Base-by-base conservation (phyloP, 169 alveolate species). In the Cryptosporidium viatorum region DNA sequence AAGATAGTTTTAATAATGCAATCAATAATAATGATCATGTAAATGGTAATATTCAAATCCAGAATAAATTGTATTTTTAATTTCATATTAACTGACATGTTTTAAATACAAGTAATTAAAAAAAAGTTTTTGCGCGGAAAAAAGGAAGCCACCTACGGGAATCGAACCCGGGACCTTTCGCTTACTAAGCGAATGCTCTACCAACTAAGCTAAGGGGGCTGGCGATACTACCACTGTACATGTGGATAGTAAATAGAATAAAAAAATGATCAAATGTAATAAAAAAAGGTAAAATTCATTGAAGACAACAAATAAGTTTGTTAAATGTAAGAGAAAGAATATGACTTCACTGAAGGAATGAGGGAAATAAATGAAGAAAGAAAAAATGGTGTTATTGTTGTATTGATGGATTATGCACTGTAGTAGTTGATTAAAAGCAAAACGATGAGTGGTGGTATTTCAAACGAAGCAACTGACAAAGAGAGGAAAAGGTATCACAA, bases 151-250 rank as follows among this genome's bases (percentile, higher is more conserved):
- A 92, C 92, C 95, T 74, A 94, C 95, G 94, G 95, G 95, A 92
- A 92, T 93, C 96, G 96, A 93, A 93, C 96, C 96, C 93, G 92
- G 94, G 96, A 93, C 95, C 95, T 93, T 93, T 93, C 95, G 95
- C 95, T 93, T 93, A 93, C 95, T 93, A 93, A 93, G 95, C 95
- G 95, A 93, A 93, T 93, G 95, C 95, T 93, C 95, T 93, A 93
- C 96, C 96, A 58, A 92, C 96, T 93, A 92, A 93, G 96, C 96
- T 93, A 93, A 84, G 96, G 84, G 92, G 96, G 96, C 96, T 21
- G 73, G 58, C 69, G 62, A 18, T 1, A 23, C 4, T 37, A 18
- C 8, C 18, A 52, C 0, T 39, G 14, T 29, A 14, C 50, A 26
- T 26, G 69, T 67, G 31, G 33, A n/a, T 16, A 59, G 45, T 80